A percentile compares a stretch with the other conserved stretches of the same genome.
Conservation (phyloP, 2,329 filamentous ascomycete species). For the Davidsoniella eucalypti region DNA sequence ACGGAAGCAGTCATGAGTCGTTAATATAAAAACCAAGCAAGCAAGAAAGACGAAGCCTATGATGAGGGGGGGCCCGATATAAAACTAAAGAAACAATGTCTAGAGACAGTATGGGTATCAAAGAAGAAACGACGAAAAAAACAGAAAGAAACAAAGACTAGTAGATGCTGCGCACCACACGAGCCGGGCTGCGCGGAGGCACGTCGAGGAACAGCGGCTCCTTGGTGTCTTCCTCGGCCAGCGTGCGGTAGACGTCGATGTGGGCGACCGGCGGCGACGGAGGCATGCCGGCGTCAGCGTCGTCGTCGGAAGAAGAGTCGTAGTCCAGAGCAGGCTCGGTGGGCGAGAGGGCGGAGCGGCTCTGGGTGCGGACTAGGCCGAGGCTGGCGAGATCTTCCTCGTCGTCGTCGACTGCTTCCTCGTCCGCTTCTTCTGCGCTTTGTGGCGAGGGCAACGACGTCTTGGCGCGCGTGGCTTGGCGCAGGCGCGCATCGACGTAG, state of each 20-base stretch:
- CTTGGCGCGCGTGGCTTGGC: not conserved
- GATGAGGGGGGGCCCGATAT: not conserved
- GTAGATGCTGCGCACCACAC: slow-evolving; percentile 23
- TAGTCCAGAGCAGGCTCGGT: slow-evolving; percentile 56
- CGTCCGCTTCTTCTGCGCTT: no score
- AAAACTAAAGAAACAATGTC: not conserved
- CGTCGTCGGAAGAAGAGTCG: slow-evolving; percentile 54
- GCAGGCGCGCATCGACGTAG: not conserved
- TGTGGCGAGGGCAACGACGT: no score
- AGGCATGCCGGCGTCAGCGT: slow-evolving; percentile 46
- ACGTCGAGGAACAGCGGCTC: slow-evolving; percentile 17
- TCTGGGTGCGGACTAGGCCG: slow-evolving; percentile 50
- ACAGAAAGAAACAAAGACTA: slow-evolving; percentile 9
- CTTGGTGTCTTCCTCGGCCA: slow-evolving; percentile 2
- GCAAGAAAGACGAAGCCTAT: not conserved
- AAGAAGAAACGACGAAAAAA: not conserved
- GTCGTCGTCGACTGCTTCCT: no score
- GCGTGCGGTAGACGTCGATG: slow-evolving; percentile 6
- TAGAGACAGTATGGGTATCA: not conserved
- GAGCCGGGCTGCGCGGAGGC: slow-evolving; percentile 32
- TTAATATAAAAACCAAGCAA: not conserved
- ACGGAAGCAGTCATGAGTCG: not conserved
- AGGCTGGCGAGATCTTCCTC: slow-evolving; percentile 51
- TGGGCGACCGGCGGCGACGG: slow-evolving; percentile 46
- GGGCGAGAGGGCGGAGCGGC: slow-evolving; percentile 42